These are phyloP conservation scores for Candida andamanensis DNA, from an alignment of 805 yeast genomes.

Conservation along the genomic window DNA sequence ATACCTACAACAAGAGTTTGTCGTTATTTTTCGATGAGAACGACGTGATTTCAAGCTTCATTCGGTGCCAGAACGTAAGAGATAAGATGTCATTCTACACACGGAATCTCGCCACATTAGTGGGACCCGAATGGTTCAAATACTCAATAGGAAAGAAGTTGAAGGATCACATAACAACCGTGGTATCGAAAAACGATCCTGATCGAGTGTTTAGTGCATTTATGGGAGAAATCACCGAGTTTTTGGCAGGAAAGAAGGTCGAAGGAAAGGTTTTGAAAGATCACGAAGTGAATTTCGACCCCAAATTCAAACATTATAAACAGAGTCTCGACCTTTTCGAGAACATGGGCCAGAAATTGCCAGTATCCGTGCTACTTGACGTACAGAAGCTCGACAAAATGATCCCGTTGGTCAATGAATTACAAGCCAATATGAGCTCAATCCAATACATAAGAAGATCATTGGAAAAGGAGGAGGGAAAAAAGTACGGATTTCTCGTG, in stretches of 20 bases:
- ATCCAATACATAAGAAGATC: too few relatives aligned
- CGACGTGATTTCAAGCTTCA: slow-evolving; percentile 4
- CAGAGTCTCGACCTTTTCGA: slow-evolving; percentile 35
- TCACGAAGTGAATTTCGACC: slow-evolving; percentile 50
- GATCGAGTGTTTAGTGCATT: slow-evolving; percentile 43
- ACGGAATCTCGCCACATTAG: slow-evolving; percentile 12
- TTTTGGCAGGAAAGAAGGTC: slow-evolving; percentile 4
- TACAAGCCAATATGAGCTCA: too few relatives aligned
- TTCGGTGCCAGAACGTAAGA: slow-evolving; percentile 16
- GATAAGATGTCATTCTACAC: slow-evolving; percentile 22
- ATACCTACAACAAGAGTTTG: not conserved
- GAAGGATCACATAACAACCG: slow-evolving; percentile 40
- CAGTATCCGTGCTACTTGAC: slow-evolving; percentile 43
- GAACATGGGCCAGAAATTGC: slow-evolving; percentile 51
- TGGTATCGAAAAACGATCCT: slow-evolving; percentile 45
- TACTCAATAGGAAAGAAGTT: slow-evolving; percentile 55
- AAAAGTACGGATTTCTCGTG: slow-evolving; percentile 40
- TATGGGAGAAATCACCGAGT: slow-evolving; percentile 24
- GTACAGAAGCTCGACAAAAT: slow-evolving; percentile 48
- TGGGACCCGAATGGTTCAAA: slow-evolving; percentile 33
- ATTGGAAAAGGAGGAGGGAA: slow-evolving; percentile 28
- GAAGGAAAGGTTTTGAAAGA: slow-evolving; percentile 9
- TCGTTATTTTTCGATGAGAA: not conserved
- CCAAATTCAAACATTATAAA: slow-evolving; percentile 12
- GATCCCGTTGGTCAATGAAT: slow-evolving; percentile 51